phyloP scores from a whole-genome alignment of 495 filamentous ascomycete genomes.

The Lichenothelia convexa region DNA sequence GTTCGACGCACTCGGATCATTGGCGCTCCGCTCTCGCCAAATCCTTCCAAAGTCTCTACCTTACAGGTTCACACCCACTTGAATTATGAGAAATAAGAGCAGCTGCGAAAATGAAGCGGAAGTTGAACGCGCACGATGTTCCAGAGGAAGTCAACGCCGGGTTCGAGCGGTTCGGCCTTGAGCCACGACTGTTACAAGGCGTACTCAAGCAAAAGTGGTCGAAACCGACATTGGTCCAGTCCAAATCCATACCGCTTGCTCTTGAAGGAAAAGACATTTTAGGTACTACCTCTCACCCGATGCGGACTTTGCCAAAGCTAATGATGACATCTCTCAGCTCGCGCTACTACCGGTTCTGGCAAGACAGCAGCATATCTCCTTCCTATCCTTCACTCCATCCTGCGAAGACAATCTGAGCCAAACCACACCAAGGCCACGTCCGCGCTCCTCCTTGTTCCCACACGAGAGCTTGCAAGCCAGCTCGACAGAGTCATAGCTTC shows the following conservation, averaged over 20 bases:
- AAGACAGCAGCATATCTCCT: constrained; percentile 97
- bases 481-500: constrained; percentile 54
- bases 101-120: constrained; percentile 60
- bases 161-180: constrained; percentile 49
- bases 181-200: constrained; percentile 70
- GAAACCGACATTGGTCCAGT: constrained; percentile 70
- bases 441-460: constrained; percentile 80
- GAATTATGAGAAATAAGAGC: too few relatives aligned
- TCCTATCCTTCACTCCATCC: constrained; percentile 62
- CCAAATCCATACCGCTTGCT: constrained; percentile 71
- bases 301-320: not conserved
- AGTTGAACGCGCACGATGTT: constrained; percentile 40
- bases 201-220: constrained; percentile 68
- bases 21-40: too few relatives aligned
- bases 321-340: constrained; percentile 29
- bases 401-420: constrained; percentile 50
- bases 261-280: constrained; percentile 84
- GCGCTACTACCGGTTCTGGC: constrained; percentile 81
- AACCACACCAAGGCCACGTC: constrained; percentile 23
- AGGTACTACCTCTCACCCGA: constrained; percentile 27
- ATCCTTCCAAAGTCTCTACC: too few relatives aligned
- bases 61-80: too few relatives aligned
- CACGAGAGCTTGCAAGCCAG: constrained; percentile 82
- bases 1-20: too few relatives aligned
- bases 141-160: constrained; percentile 26